Conservation (phyloP, 345 rosid genomes). For the Eucalyptus tenuipes region DNA sequence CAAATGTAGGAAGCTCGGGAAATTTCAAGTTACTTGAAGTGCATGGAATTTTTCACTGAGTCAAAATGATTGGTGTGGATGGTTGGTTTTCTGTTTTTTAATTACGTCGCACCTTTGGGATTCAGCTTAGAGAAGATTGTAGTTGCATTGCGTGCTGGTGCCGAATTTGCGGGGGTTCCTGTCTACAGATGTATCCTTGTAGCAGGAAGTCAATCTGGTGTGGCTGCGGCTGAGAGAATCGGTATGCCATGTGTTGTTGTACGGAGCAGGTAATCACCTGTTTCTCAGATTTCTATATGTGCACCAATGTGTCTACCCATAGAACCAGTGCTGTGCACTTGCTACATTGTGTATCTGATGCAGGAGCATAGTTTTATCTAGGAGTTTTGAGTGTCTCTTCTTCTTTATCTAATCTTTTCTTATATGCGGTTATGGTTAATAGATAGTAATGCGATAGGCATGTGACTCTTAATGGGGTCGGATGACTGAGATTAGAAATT, state of each 20-base stretch:
- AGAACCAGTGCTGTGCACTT: background rate
- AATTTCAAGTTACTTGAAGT: background rate
- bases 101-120: background rate
- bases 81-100: background rate
- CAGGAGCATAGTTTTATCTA: background rate
- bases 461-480: background rate
- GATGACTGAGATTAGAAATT: background rate
- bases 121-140: conserved; percentile 64
- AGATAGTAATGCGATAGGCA: background rate
- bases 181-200: conserved; percentile 63
- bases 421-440: background rate
- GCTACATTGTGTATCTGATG: background rate
- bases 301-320: background rate
- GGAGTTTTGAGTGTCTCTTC: background rate
- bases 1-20: background rate
- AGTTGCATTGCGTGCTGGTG: conserved; percentile 79
- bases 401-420: background rate
- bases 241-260: conserved; percentile 85
- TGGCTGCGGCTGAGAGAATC: conserved; percentile 59
- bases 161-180: conserved; percentile 52
- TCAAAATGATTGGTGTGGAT: background rate
- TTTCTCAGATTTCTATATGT: background rate
- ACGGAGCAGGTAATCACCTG: conserved; percentile 63
- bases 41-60: background rate
- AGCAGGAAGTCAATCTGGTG: conserved; percentile 82